These are phyloP conservation scores for Cladophialophora bantiana DNA, from an alignment of 2,329 filamentous ascomycete species.

Conservation along the genomic window DNA sequence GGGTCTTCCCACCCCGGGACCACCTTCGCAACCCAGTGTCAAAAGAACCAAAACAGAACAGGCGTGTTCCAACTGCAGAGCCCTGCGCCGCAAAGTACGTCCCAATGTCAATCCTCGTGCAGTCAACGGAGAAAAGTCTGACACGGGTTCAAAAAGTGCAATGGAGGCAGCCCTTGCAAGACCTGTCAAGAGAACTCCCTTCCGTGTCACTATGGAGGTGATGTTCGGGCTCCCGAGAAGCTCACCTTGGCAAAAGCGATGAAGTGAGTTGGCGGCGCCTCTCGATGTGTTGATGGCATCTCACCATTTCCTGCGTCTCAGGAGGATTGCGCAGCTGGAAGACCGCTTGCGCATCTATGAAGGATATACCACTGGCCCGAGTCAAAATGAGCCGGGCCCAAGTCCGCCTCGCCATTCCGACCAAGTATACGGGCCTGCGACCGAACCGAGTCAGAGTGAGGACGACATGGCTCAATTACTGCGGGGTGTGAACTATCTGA, in stretches of 20 bases:
- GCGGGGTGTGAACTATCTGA: slow-evolving; percentile 28
- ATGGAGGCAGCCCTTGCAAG: slow-evolving; percentile 27
- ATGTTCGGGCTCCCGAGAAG: slow-evolving; percentile 17
- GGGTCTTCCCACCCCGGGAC: background rate
- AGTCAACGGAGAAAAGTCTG: background rate
- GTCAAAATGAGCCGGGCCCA: background rate
- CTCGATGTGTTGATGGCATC: background rate
- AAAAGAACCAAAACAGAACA: slow-evolving; percentile 30
- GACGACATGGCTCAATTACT: slow-evolving; percentile 25
- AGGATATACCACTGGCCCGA: slow-evolving; percentile 5
- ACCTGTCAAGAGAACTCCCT: slow-evolving; percentile 25
- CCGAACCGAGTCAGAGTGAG: slow-evolving; percentile 7
- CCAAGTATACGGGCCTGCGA: slow-evolving; percentile 7
- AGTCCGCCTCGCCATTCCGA: slow-evolving; percentile 12
- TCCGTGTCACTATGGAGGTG: slow-evolving; percentile 25
- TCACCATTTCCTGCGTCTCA: background rate
- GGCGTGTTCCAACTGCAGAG: slow-evolving; percentile 27
- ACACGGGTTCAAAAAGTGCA: slow-evolving; percentile 8
- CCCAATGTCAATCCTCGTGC: background rate
- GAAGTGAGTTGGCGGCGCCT: slow-evolving; percentile 7
- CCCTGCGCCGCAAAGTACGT: slow-evolving; percentile 25
- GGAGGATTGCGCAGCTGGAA: slow-evolving; percentile 26
- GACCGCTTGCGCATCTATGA: slow-evolving; percentile 24
- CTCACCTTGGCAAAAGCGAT: slow-evolving; percentile 27
- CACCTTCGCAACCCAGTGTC: slow-evolving; percentile 7